Evolutionary conservation across 306 rosid genomes (phyloP), one percentile per base, ranked within the genome.

Genomic region (Malus orientalis): DNA sequence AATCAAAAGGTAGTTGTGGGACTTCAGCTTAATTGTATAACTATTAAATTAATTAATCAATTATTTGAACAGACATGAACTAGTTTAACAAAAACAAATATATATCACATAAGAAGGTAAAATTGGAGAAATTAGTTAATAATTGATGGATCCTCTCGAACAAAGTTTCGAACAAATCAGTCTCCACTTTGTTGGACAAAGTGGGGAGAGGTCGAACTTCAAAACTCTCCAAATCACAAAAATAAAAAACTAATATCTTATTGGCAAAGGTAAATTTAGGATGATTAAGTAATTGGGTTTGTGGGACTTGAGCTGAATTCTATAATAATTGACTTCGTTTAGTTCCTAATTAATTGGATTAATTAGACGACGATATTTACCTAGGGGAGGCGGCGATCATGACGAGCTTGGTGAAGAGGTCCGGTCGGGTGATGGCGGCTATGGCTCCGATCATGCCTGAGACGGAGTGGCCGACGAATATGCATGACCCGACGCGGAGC

Each of bases 401-500:
- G 63, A 93, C 32, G 80, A 93, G 70, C 74, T 93, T 93, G 8
- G 82, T 6, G 81, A 91, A 93, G 25, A 91, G 89, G 32, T 91
- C 96, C 0, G 96, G 96, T 66, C 96, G 86, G 33, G 88, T 40
- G 75, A 93, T 69, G 54, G 98, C 83, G 66, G 96, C 98, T 49
- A 88, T 44, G 61, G 82, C 78, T 54, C 91, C 98, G 38, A 90
- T 69, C 93, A 90, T 93, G 15, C 83, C 96, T 33, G 98, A 93
- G 79, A 93, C 91, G 13, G 98, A 93, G 80, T 93, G 98, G 9
- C 93, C 96, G 16, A 93, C 90, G 11, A 93, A 87, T 73, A 88
- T 82, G 74, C 98, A 93, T 0, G 90, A 86, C 25, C 81, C 68
- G 10, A 90, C 25, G 3, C 30, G 80, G 0, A 87, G 79, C 73